Conservation (phyloP, 2,329 filamentous ascomycete genomes). For the Coniella vitis region DNA sequence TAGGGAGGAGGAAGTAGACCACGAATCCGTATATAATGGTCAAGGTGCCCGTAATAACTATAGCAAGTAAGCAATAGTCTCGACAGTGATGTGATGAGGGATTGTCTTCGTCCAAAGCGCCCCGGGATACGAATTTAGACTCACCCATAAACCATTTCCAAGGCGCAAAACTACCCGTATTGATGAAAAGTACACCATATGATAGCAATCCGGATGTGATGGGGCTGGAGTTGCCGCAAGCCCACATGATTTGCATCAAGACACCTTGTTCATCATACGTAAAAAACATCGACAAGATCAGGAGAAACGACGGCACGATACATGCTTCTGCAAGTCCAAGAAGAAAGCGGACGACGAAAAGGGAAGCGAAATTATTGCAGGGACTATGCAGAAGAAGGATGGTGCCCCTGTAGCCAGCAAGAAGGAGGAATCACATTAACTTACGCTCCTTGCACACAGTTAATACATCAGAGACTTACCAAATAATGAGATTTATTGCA, state of each 20-base stretch:
- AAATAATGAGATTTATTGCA: slow-evolving; percentile 18
- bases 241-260: slow-evolving; percentile 33
- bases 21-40: slow-evolving; percentile 17
- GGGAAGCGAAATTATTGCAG: slow-evolving; percentile 21
- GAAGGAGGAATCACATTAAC: not conserved
- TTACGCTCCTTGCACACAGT: not conserved
- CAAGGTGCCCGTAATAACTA: slow-evolving; percentile 17
- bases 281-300: slow-evolving; percentile 29
- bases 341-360: slow-evolving; percentile 25
- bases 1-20: slow-evolving; percentile 14
- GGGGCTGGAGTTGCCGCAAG: slow-evolving; percentile 28
- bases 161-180: slow-evolving; percentile 28
- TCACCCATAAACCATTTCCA: slow-evolving; percentile 34
- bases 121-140: not conserved
- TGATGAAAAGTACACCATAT: slow-evolving; percentile 26
- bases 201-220: slow-evolving; percentile 27
- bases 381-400: slow-evolving; percentile 26
- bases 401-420: slow-evolving; percentile 21
- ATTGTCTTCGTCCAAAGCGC: not conserved
- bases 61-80: not conserved
- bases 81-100: not conserved
- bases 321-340: slow-evolving; percentile 23
- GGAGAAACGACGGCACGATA: slow-evolving; percentile 19
- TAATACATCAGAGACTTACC: slow-evolving; percentile 11
- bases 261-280: slow-evolving; percentile 29